A percentile compares a stretch with the other conserved stretches of the same genome.
Conservation (phyloP, 441 rosid genomes). For the Mallotus japonicus region DNA sequence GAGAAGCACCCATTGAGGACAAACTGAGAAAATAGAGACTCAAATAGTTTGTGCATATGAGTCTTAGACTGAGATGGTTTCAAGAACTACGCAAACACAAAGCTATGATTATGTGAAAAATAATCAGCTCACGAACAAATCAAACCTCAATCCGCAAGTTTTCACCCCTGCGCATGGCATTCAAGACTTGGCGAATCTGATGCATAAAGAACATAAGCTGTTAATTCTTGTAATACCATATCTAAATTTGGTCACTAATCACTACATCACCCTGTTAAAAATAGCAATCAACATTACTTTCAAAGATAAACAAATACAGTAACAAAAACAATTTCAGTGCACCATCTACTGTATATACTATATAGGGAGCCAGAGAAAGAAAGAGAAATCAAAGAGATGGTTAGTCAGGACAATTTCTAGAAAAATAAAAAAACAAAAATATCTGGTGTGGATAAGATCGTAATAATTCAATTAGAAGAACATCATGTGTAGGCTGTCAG, state of each 20-base stretch:
- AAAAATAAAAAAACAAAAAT: too few species aligned
- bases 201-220: constrained; percentile 22
- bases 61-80: not conserved
- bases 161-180: constrained; percentile 79
- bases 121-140: constrained; percentile 20
- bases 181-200: constrained; percentile 82
- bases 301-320: not conserved
- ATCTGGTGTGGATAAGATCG: too few species aligned
- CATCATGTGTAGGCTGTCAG: too few species aligned
- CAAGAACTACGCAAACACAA: not conserved
- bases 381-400: too few species aligned
- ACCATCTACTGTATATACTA: too few species aligned
- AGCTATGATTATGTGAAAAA: constrained; percentile 4
- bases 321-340: not conserved
- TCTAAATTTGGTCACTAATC: not conserved
- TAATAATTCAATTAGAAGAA: too few species aligned
- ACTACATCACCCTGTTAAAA: not conserved
- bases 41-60: too few species aligned
- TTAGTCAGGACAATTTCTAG: too few species aligned
- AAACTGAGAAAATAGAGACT: too few species aligned
- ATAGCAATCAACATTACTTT: not conserved
- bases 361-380: too few species aligned
- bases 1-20: too few species aligned
- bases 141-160: constrained; percentile 72
- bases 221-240: constrained; percentile 4